Evolutionary conservation across 2,329 filamentous ascomycete genomes (phyloP), one percentile per base, ranked within the genome.

Genomic region (Colletotrichum echinochloae): DNA sequence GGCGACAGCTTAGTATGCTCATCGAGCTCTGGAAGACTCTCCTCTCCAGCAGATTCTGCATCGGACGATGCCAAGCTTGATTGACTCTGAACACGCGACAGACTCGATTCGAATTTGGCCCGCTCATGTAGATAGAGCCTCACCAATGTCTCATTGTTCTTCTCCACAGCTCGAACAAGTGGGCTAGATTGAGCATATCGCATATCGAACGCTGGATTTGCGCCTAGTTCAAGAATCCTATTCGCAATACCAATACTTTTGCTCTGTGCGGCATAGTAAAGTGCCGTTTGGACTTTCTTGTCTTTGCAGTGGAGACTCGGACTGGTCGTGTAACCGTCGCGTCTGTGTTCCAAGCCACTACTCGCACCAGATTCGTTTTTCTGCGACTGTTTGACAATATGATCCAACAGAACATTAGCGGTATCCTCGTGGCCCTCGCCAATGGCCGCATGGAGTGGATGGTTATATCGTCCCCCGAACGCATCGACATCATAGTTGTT

Each of bases 401-500:
- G 1, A 11, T 55, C 6, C 18, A 63, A 14, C 4, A 63, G 37
- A 0, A 23, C 0, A 1, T 16, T 8, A 1, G 37, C 35, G 1
- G 7, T 12, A 1, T 11, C 5, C 0, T 44, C 18, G 1, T 33
- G 48, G 0, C 28, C 39, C 1, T 18, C 20, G 1, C 6, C 3
- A 0, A 62, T 1, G 2, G 65, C 48, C 0, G 57, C 65, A 20
- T 55, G 1, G 0, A 67, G 1, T 11, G 65, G 57, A 1, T 23
- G 48, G 0, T 5, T 3, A 1, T 49, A 20, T 2, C 37, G 28
- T 3, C 48, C 48, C 1, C 37, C 48, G 0, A 1, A 1, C 14
- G 7, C 0, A 0, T 28, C 48, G 0, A 9, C 14, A 5, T 28
- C 0, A 5, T 14, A 3, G 18, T 30, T 1, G 0, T 0, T 4